Conservation (phyloP, 306 rosid genomes). For the Morella rubra region DNA sequence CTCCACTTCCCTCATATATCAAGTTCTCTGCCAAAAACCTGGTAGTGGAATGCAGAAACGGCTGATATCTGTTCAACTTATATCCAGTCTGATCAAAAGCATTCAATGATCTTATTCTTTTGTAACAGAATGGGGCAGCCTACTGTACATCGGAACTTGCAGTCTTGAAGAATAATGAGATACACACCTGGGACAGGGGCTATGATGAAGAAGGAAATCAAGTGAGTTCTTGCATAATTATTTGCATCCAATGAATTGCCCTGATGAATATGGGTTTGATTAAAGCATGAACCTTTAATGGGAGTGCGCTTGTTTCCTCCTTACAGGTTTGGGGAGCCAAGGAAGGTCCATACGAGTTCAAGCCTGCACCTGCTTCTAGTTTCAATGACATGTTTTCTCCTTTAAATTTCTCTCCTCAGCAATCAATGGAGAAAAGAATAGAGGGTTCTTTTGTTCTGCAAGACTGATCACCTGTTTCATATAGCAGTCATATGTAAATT, state of each 20-base stretch:
- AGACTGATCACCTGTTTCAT: conserved; percentile 41
- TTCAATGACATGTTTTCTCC: conserved; percentile 59
- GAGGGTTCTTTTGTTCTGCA: conserved; percentile 86
- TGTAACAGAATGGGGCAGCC: conserved; percentile 79
- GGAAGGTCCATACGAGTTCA: conserved; percentile 87
- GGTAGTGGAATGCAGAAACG: background rate
- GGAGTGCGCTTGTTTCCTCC: conserved; percentile 18
- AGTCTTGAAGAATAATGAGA: conserved; percentile 84
- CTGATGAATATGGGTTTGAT: conserved; percentile 16
- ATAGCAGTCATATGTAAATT: conserved; percentile 35
- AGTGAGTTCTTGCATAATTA: conserved; percentile 42
- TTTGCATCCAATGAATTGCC: background rate
- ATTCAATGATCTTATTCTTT: background rate
- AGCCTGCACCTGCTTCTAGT: conserved; percentile 68
- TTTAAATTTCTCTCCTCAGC: conserved; percentile 58
- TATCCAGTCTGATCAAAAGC: background rate
- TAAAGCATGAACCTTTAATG: background rate
- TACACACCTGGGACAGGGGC: conserved; percentile 95
- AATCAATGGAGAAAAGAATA: conserved; percentile 69
- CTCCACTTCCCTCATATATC: background rate
- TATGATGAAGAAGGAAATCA: conserved; percentile 82
- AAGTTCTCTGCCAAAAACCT: background rate
- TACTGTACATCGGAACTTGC: conserved; percentile 82
- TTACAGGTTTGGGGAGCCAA: conserved; percentile 91
- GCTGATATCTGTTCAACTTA: background rate